Conservation (phyloP, 768 basidiomycete species). For the Coprinopsis marcescibilis region DNA sequence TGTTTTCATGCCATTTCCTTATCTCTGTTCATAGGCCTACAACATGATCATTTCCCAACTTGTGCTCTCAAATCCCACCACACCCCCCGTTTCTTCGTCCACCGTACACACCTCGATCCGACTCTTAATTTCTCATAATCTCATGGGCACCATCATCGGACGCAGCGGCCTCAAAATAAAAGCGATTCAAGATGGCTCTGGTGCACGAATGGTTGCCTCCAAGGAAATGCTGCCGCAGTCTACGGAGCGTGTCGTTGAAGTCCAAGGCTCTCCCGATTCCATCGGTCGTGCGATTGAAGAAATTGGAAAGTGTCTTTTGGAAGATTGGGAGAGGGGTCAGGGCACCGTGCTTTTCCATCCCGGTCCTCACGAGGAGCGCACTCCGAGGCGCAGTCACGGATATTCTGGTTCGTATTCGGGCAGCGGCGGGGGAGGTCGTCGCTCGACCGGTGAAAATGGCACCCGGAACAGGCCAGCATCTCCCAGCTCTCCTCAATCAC, state of each 20-base stretch:
- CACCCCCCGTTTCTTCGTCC: constrained; percentile 61
- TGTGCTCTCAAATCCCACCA: constrained; percentile 73
- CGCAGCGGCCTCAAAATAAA: constrained; percentile 97
- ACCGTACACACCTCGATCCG: constrained; percentile 84
- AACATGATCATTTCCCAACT: constrained; percentile 91
- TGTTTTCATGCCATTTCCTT: constrained; percentile 13
- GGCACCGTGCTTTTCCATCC: constrained; percentile 97
- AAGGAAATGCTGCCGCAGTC: constrained; percentile 99
- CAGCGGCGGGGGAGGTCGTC: constrained; percentile 36
- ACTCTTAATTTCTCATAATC: constrained; percentile 96
- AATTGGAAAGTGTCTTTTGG: constrained; percentile 90
- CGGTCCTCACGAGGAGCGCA: constrained; percentile 72
- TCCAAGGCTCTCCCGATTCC: constrained; percentile 88
- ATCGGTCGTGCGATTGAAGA: constrained; percentile 93
- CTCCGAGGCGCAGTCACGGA: constrained; percentile 45
- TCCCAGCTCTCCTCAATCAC: constrained; percentile 39
- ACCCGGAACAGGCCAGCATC: constrained; percentile 39
- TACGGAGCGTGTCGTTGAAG: constrained; percentile 97
- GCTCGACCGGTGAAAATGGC: constrained; percentile 55
- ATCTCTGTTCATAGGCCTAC: constrained; percentile 61
- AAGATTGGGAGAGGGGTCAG: constrained; percentile 92
- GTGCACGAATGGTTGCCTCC: constrained; percentile 96
- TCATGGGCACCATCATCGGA: constrained; percentile 99
- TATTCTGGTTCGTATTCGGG: constrained; percentile 39
- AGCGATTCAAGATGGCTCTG: constrained; percentile 94